phyloP scores from a whole-genome alignment of 2,329 filamentous ascomycete species.

The Atkinsonella hypoxylon region DNA sequence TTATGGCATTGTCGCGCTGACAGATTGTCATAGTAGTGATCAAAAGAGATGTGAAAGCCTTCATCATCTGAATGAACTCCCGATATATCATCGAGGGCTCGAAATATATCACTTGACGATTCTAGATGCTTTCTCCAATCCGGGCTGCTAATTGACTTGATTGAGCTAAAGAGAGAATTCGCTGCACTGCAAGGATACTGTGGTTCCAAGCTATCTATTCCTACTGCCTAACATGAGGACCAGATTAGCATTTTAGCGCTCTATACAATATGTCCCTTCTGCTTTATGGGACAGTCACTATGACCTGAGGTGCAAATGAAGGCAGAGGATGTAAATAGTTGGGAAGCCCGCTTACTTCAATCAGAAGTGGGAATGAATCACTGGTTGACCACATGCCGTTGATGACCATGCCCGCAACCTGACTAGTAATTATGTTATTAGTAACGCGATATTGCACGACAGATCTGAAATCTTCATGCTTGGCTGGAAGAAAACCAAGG shows the following conservation, averaged over 20 bases:
- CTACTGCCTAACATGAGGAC: constrained; percentile 25
- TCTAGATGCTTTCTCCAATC: constrained; percentile 54
- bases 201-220: constrained; percentile 63
- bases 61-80: constrained; percentile 43
- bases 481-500: constrained; percentile 51
- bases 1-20: constrained; percentile 66
- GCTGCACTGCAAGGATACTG: constrained; percentile 53
- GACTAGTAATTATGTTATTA: constrained; percentile 71
- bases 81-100: constrained; percentile 53
- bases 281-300: no score
- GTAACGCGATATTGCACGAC: constrained; percentile 59
- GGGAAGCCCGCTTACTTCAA: constrained; percentile 24
- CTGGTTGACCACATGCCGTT: constrained; percentile 51
- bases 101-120: constrained; percentile 41
- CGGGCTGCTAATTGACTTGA: constrained; percentile 30
- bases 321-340: not conserved
- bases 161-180: constrained; percentile 26
- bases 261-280: no score
- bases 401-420: constrained; percentile 66
- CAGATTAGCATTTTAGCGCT: not conserved
- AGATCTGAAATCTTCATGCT: constrained; percentile 27
- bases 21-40: constrained; percentile 79
- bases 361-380: constrained; percentile 30
- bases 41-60: constrained; percentile 60
- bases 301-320: no score